Conservation (phyloP, 257 asterid species). For the Cinchona pubescens region DNA sequence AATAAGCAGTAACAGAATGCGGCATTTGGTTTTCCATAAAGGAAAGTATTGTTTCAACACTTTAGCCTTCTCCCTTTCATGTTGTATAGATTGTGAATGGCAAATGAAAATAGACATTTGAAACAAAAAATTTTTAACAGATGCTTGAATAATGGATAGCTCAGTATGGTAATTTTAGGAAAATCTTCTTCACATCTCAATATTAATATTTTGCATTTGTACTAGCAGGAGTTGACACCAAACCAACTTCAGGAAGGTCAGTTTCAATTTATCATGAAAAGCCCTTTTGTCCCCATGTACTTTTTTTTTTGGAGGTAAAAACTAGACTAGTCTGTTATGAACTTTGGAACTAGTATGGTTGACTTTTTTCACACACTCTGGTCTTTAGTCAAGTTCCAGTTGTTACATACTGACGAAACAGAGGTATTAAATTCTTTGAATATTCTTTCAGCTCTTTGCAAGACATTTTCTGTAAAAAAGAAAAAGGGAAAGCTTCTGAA, state of each 20-base stretch:
- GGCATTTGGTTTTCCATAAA: background rate
- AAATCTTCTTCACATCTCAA: background rate
- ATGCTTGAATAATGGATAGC: background rate
- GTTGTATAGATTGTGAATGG: background rate
- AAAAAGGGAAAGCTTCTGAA: constrained; percentile 85
- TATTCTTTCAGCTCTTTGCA: constrained; percentile 72
- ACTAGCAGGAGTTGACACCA: constrained; percentile 86
- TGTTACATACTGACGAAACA: background rate
- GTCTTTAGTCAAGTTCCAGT: constrained; percentile 1
- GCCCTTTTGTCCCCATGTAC: background rate
- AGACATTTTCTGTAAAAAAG: constrained; percentile 84
- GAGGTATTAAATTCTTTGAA: constrained; percentile 26
- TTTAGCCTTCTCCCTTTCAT: background rate
- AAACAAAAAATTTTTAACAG: background rate
- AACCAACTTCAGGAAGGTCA: constrained; percentile 92
- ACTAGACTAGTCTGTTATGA: background rate
- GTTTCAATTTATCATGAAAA: constrained; percentile 22
- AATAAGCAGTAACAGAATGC: background rate
- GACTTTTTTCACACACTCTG: background rate
- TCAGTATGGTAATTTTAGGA: background rate
- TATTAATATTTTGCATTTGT: background rate
- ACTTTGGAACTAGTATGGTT: no score
- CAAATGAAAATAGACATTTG: background rate
- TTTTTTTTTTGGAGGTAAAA: background rate
- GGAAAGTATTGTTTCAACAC: background rate